Base-by-base conservation (phyloP, 352 stramenopile species). In the Phytophthora multivora region DNA sequence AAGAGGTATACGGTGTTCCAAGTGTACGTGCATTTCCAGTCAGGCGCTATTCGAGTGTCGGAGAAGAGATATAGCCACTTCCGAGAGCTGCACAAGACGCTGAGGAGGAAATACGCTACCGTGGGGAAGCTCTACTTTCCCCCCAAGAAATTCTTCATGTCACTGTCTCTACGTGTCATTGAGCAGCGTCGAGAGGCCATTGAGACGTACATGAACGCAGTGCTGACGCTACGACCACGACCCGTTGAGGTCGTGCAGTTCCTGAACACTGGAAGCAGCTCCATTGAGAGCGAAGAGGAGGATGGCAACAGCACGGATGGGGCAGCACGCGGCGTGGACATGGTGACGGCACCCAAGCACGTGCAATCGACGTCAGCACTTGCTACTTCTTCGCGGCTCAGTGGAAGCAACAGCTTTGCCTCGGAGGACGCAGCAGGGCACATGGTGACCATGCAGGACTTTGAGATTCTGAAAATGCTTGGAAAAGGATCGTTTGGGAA, bases 381-480 rank as follows among this genome's bases (percentile, higher is more conserved):
- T 2, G 59, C 55, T 11, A 64, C 51, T 39, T 65, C 54, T 16
- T 69, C 56, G 12, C 56, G 56, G 13, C 26, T 66, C 15, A 76
- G 64, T 55, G 47, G 42, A 40, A 68, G 66, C 62, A 66, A 56
- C 49, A 59, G 43, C 39, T 55, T 67, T 36, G 48, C 33, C 1
- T 55, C 54, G 40, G 64, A 77, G 26, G 69, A 77, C 12, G 30
- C 53, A 23, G 53, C 30, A 36, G 51, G 47, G 40, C 63, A 73
- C 18, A 54, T 82, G 15, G 77, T 95, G 35, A 76, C 69, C 2
- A 89, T 92, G 79, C 71, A 80, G 49, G 89, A 96, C 63, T 99
- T 99, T 75, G 95, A 98, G 62, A 97, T 99, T 53, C 86, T 99
- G 26, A 98, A 98, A 73, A 97, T 99, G 75, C 96, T 99, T 65